Conservation (phyloP, 768 basidiomycete genomes). For the Mycena epipterygia region DNA sequence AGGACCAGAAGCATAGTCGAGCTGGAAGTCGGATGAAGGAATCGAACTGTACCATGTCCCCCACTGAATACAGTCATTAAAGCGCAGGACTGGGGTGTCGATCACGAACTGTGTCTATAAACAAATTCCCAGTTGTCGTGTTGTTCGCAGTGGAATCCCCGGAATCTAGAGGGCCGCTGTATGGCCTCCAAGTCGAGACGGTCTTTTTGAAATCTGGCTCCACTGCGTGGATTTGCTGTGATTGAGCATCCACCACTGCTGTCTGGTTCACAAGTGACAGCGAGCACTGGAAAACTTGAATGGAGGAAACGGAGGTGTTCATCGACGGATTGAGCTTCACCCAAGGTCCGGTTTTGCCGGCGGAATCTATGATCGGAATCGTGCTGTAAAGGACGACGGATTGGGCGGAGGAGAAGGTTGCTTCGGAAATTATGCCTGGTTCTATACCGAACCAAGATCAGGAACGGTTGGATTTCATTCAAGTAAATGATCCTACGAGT, state of each 20-base stretch:
- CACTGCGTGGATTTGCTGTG: not conserved
- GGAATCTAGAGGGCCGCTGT: not conserved
- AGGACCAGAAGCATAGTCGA: not conserved
- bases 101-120: not conserved
- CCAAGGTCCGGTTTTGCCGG: not conserved
- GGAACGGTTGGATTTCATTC: too few relatives aligned
- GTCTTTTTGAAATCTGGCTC: not conserved
- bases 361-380: not conserved
- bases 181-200: conserved; percentile 1
- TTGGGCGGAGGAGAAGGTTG: not conserved
- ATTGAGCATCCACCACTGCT: not conserved
- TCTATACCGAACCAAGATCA: not conserved
- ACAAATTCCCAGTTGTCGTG: not conserved
- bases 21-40: not conserved
- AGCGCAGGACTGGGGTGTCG: not conserved
- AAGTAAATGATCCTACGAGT: not conserved
- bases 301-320: not conserved
- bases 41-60: not conserved
- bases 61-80: not conserved
- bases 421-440: not conserved
- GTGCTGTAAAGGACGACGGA: conserved; percentile 1
- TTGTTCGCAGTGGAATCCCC: too few relatives aligned
- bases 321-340: not conserved
- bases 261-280: not conserved
- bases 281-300: not conserved